Base-by-base conservation (phyloP, 2,329 filamentous ascomycete species). In the Phaeophleospora eucalypticola region DNA sequence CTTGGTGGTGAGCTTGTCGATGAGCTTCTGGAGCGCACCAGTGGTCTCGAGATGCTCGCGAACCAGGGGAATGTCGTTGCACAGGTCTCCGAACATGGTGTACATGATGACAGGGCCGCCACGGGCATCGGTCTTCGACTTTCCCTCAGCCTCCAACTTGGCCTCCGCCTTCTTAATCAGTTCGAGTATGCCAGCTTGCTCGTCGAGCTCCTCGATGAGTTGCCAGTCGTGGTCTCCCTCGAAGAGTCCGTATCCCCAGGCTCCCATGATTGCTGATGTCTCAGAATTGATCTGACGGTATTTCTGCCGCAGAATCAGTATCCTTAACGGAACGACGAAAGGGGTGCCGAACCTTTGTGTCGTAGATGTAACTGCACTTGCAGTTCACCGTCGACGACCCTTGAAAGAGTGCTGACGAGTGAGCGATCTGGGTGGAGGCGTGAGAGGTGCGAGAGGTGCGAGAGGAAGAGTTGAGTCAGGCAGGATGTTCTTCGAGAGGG, bases 141-240 rank as follows among this genome's bases (percentile, higher is more conserved):
- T 41, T n/a, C n/a, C n/a, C n/a, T n/a, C 37, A 12, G 37, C 37
- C 19, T 15, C 24, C 18, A 24, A n/a, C 17, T 19, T 34, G 7
- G 29, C 27, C 8, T 17, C 4, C n/a, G 9, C 36, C 16, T 37
- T 17, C 16, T 14, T 12, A 6, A 18, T 12, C 24, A 29, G 24
- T 29, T 29, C 24, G 12, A 12, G 12, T 12, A 29, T 7, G 24
- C 24, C 24, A 3, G 33, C 32, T 10, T 36, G 33, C 9, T 41
- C 29, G 14, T 49, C 39, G 17, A 54, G 43, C 4, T 24, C 32
- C 6, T 37, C 35, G 9, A 56, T 27, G 18, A 32, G 4, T 14
- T 53, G 49, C 32, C 43, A 34, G 41, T 58, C 55, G 35, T 49
- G 33, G 43, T 58, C 53, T 12, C 48, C 54, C 16, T 53, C 21